Conservation (phyloP, 441 rosid species). For the Adansonia gregorii region DNA sequence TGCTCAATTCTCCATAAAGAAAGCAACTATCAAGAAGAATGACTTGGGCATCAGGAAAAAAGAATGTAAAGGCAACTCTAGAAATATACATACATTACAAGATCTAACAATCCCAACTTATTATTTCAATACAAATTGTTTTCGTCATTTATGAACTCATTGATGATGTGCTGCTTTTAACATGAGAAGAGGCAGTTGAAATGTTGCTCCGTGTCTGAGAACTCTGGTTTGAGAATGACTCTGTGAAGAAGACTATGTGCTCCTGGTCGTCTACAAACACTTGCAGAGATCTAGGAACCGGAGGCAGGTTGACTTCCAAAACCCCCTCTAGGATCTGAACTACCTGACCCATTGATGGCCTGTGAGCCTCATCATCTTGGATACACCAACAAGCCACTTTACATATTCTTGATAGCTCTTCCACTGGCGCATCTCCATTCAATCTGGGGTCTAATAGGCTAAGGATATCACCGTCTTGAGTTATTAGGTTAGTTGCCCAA, state of each 20-base stretch:
- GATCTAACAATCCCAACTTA: background rate
- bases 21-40: background rate
- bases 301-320: too few relatives aligned
- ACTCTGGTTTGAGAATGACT: slow-evolving; percentile 49
- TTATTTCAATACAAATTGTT: background rate
- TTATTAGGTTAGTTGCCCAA: too few relatives aligned
- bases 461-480: too few relatives aligned
- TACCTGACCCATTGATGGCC: too few relatives aligned
- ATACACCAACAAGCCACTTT: too few relatives aligned
- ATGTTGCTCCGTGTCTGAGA: slow-evolving; percentile 36
- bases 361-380: too few relatives aligned
- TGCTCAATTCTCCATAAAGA: background rate
- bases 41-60: background rate
- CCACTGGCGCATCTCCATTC: too few relatives aligned
- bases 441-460: too few relatives aligned
- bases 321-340: too few relatives aligned
- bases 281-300: slow-evolving; percentile 57
- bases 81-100: background rate
- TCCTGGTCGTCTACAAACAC: slow-evolving; percentile 49
- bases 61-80: too few relatives aligned
- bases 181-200: slow-evolving; percentile 36
- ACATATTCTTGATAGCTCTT: too few relatives aligned
- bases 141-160: slow-evolving; percentile 26
- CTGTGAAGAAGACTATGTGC: slow-evolving; percentile 56
- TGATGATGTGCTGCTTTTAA: slow-evolving; percentile 38